Evolutionary conservation across 345 rosid species (phyloP).

Genomic region (Microthlaspi erraticum): DNA sequence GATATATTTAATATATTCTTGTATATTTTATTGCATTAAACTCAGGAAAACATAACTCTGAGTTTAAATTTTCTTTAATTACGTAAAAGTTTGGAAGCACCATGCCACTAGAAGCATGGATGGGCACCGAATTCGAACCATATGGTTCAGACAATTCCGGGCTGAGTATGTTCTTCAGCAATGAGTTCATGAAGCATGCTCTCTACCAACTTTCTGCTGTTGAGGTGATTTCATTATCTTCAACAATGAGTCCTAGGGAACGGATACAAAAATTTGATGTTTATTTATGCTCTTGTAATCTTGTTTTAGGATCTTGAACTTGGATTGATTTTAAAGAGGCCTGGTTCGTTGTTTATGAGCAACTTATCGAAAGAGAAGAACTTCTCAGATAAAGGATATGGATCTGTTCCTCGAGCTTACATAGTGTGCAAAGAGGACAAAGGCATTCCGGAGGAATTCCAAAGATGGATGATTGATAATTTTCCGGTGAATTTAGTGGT

Average conservation of each 20-base stretch:
- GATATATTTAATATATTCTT: neutral
- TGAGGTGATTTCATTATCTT: constrained; percentile 30
- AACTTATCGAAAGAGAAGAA: constrained; percentile 38
- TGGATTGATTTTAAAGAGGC: constrained; percentile 45
- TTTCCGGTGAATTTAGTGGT: constrained; percentile 43
- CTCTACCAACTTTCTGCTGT: constrained; percentile 43
- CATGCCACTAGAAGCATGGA: constrained; percentile 34
- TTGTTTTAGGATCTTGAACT: constrained; percentile 52
- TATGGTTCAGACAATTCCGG: constrained; percentile 35
- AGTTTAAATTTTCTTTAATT: neutral
- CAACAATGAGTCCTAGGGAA: neutral
- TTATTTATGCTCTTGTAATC: neutral
- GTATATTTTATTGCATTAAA: neutral
- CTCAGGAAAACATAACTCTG: neutral
- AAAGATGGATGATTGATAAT: constrained; percentile 50
- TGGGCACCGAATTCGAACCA: constrained; percentile 36
- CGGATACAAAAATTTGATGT: no score
- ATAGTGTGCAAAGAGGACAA: constrained; percentile 50
- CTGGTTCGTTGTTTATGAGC: constrained; percentile 47
- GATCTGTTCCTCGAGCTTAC: constrained; percentile 43
- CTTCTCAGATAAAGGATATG: constrained; percentile 46
- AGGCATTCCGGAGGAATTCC: constrained; percentile 34
- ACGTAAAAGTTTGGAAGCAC: constrained; percentile 26
- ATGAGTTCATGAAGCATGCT: constrained; percentile 33
- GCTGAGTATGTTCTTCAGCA: constrained; percentile 34